phyloP scores from a whole-genome alignment of 768 basidiomycete species.

The Lactifluus piperatus region DNA sequence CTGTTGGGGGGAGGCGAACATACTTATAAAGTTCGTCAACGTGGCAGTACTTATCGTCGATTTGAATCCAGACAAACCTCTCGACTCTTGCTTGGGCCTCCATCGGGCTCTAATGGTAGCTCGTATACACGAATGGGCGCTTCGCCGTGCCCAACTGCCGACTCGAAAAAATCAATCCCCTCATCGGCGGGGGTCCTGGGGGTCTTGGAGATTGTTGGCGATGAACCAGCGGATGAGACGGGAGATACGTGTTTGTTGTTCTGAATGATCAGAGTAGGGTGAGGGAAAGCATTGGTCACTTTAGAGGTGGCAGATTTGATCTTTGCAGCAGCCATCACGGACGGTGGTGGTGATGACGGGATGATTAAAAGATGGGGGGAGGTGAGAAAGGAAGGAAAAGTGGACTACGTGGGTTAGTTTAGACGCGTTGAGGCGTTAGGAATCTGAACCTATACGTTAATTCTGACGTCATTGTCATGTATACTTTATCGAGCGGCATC shows the following conservation, averaged over 20 bases:
- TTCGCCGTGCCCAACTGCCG: constrained; percentile 42
- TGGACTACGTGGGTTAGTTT: not conserved
- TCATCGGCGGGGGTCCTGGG: constrained; percentile 92
- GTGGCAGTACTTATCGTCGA: not conserved
- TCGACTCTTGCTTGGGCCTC: constrained; percentile 79
- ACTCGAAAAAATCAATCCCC: constrained; percentile 80
- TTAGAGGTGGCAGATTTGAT: constrained; percentile 8
- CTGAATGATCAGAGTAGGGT: constrained; percentile 16
- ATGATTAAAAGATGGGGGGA: not conserved
- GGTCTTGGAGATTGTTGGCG: constrained; percentile 30
- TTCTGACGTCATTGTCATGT: not conserved
- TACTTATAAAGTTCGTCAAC: constrained; percentile 45
- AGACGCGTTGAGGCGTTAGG: not conserved
- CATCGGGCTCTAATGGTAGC: constrained; percentile 79
- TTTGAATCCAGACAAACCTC: constrained; percentile 44
- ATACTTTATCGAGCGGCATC: not conserved
- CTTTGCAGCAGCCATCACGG: constrained; percentile 7
- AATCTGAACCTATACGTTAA: not conserved
- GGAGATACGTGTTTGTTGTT: not conserved
- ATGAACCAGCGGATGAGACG: constrained; percentile 12
- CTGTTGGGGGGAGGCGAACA: constrained; percentile 89
- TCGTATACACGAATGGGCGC: constrained; percentile 76
- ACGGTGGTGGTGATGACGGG: not conserved
- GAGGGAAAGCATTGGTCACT: not conserved
- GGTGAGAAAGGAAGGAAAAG: not conserved